Evolutionary conservation across 2,329 filamentous ascomycete genomes (phyloP).

Genomic region (Aspergillus brunneoviolaceus): DNA sequence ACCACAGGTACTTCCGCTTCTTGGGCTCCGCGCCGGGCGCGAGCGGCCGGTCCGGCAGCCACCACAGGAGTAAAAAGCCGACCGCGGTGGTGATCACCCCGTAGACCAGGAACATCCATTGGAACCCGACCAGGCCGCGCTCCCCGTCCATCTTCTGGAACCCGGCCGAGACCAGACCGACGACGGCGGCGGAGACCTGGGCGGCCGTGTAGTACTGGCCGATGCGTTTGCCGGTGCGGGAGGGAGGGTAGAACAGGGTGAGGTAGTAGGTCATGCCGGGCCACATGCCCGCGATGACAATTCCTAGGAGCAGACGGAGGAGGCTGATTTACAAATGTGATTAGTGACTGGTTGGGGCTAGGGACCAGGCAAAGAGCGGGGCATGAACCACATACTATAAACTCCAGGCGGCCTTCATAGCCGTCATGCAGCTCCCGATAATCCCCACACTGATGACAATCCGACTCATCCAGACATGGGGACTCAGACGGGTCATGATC

Average conservation of each 20-base stretch:
- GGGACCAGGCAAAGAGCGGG: background rate
- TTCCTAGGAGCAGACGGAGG: conserved; percentile 78
- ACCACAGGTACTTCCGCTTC: conserved; percentile 49
- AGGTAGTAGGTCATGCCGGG: conserved; percentile 92
- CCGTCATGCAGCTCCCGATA: conserved; percentile 79
- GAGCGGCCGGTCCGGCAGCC: conserved; percentile 81
- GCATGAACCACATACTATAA: conserved; percentile 60
- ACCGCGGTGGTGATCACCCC: conserved; percentile 72
- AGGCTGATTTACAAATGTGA: conserved; percentile 42
- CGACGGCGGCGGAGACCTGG: conserved; percentile 84
- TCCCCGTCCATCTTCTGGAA: conserved; percentile 88
- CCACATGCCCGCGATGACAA: conserved; percentile 93
- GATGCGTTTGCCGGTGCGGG: conserved; percentile 81
- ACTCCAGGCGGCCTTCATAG: conserved; percentile 79
- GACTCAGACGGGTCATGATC: conserved; percentile 80
- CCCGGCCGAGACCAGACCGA: conserved; percentile 83
- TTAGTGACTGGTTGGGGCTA: background rate
- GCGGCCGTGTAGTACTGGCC: conserved; percentile 87
- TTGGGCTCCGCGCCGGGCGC: conserved; percentile 54
- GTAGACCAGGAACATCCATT: conserved; percentile 81
- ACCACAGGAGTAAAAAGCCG: conserved; percentile 76
- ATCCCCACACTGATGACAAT: conserved; percentile 86
- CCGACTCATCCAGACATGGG: conserved; percentile 86
- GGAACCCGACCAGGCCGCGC: conserved; percentile 67
- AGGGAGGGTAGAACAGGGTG: conserved; percentile 87